A percentile compares a stretch with the other conserved stretches of the same genome.
Conservation (phyloP, 805 yeast species). For the Candida dajiaensis region DNA sequence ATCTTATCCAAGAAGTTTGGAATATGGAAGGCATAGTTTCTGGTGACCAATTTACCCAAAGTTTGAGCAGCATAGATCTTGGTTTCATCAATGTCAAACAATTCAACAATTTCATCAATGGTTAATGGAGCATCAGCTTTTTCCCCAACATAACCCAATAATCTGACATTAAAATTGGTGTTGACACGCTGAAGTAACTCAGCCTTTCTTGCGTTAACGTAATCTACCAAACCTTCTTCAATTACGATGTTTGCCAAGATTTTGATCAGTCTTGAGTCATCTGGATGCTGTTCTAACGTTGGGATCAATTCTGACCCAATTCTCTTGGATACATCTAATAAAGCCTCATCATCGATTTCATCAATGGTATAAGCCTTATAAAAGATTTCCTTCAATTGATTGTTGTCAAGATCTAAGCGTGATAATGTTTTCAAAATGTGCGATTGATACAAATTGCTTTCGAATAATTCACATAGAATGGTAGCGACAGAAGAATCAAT, state of each 20-base stretch:
- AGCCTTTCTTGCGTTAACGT: constrained; percentile 13
- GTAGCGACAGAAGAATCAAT: constrained; percentile 19
- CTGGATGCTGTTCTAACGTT: constrained; percentile 14
- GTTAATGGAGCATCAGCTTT: constrained; percentile 27
- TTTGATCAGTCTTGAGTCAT: constrained; percentile 18
- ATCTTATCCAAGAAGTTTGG: constrained; percentile 31
- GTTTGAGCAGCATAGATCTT: constrained; percentile 46
- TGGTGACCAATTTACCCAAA: constrained; percentile 42
- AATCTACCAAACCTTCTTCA: constrained; percentile 20
- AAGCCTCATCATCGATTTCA: constrained; percentile 24
- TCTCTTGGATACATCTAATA: constrained; percentile 19
- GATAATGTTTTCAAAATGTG: constrained; percentile 20
- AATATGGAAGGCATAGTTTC: constrained; percentile 33
- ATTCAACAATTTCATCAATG: constrained; percentile 30
- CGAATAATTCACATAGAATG: constrained; percentile 11
- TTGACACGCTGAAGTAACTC: constrained; percentile 15
- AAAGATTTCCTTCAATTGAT: constrained; percentile 15
- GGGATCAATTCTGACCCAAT: constrained; percentile 24
- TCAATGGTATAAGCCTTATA: constrained; percentile 16
- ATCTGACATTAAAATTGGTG: constrained; percentile 33
- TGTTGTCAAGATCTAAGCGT: constrained; percentile 14
- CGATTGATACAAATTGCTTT: constrained; percentile 15
- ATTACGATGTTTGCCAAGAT: constrained; percentile 21
- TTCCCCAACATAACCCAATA: constrained; percentile 46
- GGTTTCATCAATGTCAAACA: constrained; percentile 31